These are phyloP conservation scores for Sarocladium oryzae DNA, from an alignment of 2,329 filamentous ascomycete species.

Conservation along the genomic window DNA sequence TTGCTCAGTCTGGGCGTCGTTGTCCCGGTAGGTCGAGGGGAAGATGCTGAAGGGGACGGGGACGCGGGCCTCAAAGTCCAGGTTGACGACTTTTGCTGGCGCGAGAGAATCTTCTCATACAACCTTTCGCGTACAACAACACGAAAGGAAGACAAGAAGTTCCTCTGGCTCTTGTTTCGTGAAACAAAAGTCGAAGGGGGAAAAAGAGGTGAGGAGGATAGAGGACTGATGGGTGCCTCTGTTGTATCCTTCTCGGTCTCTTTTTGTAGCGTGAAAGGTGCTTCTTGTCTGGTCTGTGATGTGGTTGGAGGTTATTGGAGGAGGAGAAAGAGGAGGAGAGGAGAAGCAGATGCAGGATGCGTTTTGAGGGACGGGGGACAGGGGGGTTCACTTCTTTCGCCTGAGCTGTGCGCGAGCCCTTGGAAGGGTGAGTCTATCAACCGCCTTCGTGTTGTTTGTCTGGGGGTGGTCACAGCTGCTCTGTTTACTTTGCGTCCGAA, in stretches of 20 bases:
- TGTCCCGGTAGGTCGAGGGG: conserved; percentile 87
- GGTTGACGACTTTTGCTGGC: conserved; percentile 79
- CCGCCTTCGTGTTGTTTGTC: conserved; percentile 9
- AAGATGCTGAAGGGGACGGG: conserved; percentile 99
- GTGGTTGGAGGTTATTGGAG: conserved; percentile 34
- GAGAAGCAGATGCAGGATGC: conserved; percentile 26
- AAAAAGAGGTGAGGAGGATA: conserved; percentile 26
- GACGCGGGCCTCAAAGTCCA: conserved; percentile 99
- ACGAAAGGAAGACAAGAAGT: conserved; percentile 66
- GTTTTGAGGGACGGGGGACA: conserved; percentile 27
- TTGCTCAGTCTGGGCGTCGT: conserved; percentile 40
- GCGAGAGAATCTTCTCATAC: conserved; percentile 61
- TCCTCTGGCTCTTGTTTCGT: conserved; percentile 58
- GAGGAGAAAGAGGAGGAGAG: conserved; percentile 21
- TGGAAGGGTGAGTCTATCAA: conserved; percentile 11
- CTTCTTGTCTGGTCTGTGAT: conserved; percentile 21
- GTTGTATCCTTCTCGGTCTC: conserved; percentile 27
- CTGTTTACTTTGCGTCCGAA: conserved; percentile 13
- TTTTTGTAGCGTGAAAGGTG: conserved; percentile 16
- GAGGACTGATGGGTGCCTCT: conserved; percentile 23
- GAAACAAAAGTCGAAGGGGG: conserved; percentile 44
- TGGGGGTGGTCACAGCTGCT: conserved; percentile 7
- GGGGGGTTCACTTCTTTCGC: conserved; percentile 7
- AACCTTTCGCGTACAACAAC: conserved; percentile 50
- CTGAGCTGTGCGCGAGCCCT: conserved; percentile 1